Base-by-base conservation (phyloP, 1,284 basidiomycete species). In the Trichosporon asahii region DNA sequence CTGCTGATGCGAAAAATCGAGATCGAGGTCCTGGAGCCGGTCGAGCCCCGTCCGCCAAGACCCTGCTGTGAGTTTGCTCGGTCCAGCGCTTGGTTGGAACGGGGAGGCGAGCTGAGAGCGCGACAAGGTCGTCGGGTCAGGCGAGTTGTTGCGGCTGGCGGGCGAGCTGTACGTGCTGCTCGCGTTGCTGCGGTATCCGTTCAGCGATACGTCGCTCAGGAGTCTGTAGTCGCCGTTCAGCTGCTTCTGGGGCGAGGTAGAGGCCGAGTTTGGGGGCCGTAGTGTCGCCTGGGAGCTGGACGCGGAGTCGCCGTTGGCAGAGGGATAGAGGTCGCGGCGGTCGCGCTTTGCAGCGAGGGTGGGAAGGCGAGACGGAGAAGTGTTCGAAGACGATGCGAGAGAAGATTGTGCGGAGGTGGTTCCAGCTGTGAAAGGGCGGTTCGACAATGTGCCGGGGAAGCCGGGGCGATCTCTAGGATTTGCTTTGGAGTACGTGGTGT, bases 1-100 rank as follows among this genome's bases (percentile, higher is more conserved):
- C 11, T 11, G 57, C 49, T 11, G 23, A 4, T 11, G 21, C 8
- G 49, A 53, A 25, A 53, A 53, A 9, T 21, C 23, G 12, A 25
- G 21, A 8, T 53, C 49, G 49, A 53, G 49, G 21, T 53, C 49
- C 23, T 53, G 49, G 2, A 53, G 49, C 11, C 49, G 49, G 49
- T 53, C 49, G 49, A 53, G 49, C n/a, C 49, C 49, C 23, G 49
- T 53, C 49, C 49, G 49, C 49, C 49, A 53, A 53, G 49, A 53
- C 9, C 23, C 40, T 57, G 25, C 53, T 14, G 27, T 27, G 29
- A 31, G 57, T 7, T 18, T 61, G 29, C 57, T 31, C 27, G 27
- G 27, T 14, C 57, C 29, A 31, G 18, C 57, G 27, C 57, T 61
- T 9, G 27, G 57, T 31, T 61, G 57, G 29, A 31, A 31, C 57